A percentile compares a stretch with the other conserved stretches of the same genome.
These are phyloP conservation scores for Diospyros lotus DNA, from an alignment of 148 eudicot species.

Conservation along the genomic window DNA sequence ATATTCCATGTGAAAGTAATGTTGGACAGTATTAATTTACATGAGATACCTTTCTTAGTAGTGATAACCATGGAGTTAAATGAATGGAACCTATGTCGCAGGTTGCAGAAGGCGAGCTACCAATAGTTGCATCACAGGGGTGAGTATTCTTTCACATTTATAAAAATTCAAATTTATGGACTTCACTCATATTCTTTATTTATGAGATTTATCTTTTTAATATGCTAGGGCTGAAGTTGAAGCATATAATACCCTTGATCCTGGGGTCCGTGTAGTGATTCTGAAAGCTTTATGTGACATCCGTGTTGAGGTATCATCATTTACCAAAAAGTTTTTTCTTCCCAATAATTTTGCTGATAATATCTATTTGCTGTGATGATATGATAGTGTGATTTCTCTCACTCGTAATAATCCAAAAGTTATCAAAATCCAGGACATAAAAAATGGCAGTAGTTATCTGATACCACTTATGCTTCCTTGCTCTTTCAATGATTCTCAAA, in stretches of 20 bases:
- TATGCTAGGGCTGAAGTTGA: slow-evolving; percentile 74
- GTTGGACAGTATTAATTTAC: not conserved
- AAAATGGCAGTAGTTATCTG: not conserved
- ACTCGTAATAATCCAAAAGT: not conserved
- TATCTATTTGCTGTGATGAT: not conserved
- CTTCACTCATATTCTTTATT: slow-evolving; percentile 7
- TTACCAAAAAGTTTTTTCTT: not conserved
- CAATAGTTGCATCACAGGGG: slow-evolving; percentile 93
- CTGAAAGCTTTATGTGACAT: slow-evolving; percentile 93
- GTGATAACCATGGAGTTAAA: slow-evolving; percentile 11
- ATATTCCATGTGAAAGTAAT: slow-evolving; percentile 3
- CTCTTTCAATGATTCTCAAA: not conserved
- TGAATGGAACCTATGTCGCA: slow-evolving; percentile 28
- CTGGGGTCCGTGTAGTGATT: slow-evolving; percentile 77
- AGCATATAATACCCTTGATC: slow-evolving; percentile 73
- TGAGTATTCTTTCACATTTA: slow-evolving; percentile 28
- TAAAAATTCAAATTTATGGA: slow-evolving; percentile 2
- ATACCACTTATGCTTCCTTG: not conserved
- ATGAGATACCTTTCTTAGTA: slow-evolving; percentile 12
- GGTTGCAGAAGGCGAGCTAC: slow-evolving; percentile 98
- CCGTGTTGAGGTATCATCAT: slow-evolving; percentile 84
- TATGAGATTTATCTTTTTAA: slow-evolving; percentile 1
- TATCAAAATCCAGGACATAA: not conserved
- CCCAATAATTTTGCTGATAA: slow-evolving; percentile 1
- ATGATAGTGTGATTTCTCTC: not conserved